Evolutionary conservation across 306 rosid genomes (phyloP).

Genomic region (Begonia peltatifolia): DNA sequence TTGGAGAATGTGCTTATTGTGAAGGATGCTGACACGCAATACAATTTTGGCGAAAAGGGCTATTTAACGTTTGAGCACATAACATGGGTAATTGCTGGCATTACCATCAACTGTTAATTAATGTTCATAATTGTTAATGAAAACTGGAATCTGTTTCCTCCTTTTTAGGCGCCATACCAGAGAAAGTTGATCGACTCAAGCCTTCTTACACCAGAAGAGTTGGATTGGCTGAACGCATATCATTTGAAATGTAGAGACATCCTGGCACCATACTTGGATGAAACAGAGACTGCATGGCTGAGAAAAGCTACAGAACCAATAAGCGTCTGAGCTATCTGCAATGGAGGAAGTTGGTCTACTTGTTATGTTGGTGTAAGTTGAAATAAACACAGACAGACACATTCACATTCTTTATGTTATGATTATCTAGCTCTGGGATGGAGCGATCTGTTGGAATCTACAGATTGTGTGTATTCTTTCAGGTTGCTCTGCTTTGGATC

Average conservation of each 20-base stretch:
- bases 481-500: too few relatives aligned
- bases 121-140: too few relatives aligned
- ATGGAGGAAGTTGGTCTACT: too few relatives aligned
- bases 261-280: slow-evolving; percentile 52
- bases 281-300: slow-evolving; percentile 74
- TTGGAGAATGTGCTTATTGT: slow-evolving; percentile 93
- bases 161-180: slow-evolving; percentile 76
- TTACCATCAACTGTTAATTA: too few relatives aligned
- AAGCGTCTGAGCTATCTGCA: slow-evolving; percentile 19
- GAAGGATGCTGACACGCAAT: slow-evolving; percentile 66
- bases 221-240: slow-evolving; percentile 73
- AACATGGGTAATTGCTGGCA: slow-evolving; percentile 48
- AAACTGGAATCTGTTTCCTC: not conserved
- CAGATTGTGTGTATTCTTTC: too few relatives aligned
- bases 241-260: slow-evolving; percentile 62
- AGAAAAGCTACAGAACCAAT: slow-evolving; percentile 73
- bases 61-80: slow-evolving; percentile 87
- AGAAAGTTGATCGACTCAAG: slow-evolving; percentile 65
- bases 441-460: not conserved
- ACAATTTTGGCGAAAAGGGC: slow-evolving; percentile 84
- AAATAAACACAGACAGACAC: not conserved
- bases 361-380: not conserved
- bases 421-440: not conserved
- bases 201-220: slow-evolving; percentile 51
- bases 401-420: not conserved